These are phyloP conservation scores for Podospora appendiculata DNA, from an alignment of 495 filamentous ascomycete species.

Conservation along the genomic window DNA sequence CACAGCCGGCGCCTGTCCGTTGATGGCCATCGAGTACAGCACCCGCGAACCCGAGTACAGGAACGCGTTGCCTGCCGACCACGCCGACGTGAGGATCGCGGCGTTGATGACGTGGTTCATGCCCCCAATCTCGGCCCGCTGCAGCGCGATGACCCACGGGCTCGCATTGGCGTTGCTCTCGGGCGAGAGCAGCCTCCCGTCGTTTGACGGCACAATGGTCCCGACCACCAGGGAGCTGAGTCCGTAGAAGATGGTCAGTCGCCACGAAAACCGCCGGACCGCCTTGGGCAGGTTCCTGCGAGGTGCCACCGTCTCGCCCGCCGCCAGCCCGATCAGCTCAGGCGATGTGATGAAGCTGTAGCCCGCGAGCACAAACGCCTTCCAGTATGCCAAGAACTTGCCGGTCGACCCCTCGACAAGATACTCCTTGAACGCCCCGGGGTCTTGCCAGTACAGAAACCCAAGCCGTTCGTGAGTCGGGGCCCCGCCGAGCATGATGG, in stretches of 20 bases:
- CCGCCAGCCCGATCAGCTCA: constrained; percentile 53
- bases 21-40: constrained; percentile 57
- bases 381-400: constrained; percentile 41
- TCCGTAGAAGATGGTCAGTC: constrained; percentile 68
- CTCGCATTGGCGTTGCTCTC: constrained; percentile 54
- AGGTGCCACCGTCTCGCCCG: constrained; percentile 71
- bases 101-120: constrained; percentile 42
- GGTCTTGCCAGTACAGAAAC: constrained; percentile 64
- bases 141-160: constrained; percentile 47
- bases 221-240: constrained; percentile 65
- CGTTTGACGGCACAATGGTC: constrained; percentile 51
- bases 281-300: constrained; percentile 67
- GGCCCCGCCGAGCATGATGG: constrained; percentile 61
- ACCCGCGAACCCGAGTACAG: constrained; percentile 77
- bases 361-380: constrained; percentile 35
- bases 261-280: constrained; percentile 61
- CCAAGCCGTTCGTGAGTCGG: constrained; percentile 48
- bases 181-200: constrained; percentile 44
- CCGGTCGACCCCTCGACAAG: constrained; percentile 41
- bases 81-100: constrained; percentile 42
- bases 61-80: constrained; percentile 64
- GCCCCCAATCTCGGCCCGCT: constrained; percentile 34
- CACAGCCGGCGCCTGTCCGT: constrained; percentile 55
- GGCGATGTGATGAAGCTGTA: constrained; percentile 45
- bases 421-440: constrained; percentile 62